Base-by-base conservation (phyloP, 2,329 filamentous ascomycete genomes). In the Calycina herbarum region DNA sequence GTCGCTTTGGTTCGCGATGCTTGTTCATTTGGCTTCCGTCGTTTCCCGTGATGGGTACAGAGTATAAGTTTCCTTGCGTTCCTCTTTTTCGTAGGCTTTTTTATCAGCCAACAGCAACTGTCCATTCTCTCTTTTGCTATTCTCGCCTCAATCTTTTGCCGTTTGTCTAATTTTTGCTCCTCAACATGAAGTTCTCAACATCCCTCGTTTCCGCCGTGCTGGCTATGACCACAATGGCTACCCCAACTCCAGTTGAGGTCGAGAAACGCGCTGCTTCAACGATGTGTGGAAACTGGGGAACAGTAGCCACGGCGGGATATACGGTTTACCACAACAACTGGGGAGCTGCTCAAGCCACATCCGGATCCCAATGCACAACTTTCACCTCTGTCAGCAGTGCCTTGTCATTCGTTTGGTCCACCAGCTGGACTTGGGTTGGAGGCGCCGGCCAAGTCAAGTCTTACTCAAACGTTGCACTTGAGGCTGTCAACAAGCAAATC, bases 361-460 rank as follows among this genome's bases (percentile, higher is more conserved):
- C 77, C 20, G 69, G 78, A 59, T 74, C 67, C n/a, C 79, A 81
- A 72, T 81, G 79, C 72, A 76, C 77, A 2, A 76, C 73, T 1
- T 68, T 81, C n/a, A 76, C 76, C 64, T 78, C 74, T 11, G 61
- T 63, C 24, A 57, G 54, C 54, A 54, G 51, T 24, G 61, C 54
- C 2, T 5, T 10, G 13, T 57, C 54, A 2, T 63, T 63, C 51
- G 31, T 33, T 42, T 81, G 79, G 79, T 75, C 77, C 57, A 79
- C 78, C 10, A 69, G 67, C 17, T 81, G 77, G 78, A 74, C 73
- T 24, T 81, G 79, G 79, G 67, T 72, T 8, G 79, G 79, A 27
- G 76, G 73, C 11, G 20, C 64, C 1, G 64, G 63, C 59, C 68
- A 77, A 58, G 79, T 82, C 29, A 81, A 81, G 70, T 80, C 78